Evolutionary conservation across 2,329 filamentous ascomycete species (phyloP).

Genomic region (Stachybotrys echinatus): DNA sequence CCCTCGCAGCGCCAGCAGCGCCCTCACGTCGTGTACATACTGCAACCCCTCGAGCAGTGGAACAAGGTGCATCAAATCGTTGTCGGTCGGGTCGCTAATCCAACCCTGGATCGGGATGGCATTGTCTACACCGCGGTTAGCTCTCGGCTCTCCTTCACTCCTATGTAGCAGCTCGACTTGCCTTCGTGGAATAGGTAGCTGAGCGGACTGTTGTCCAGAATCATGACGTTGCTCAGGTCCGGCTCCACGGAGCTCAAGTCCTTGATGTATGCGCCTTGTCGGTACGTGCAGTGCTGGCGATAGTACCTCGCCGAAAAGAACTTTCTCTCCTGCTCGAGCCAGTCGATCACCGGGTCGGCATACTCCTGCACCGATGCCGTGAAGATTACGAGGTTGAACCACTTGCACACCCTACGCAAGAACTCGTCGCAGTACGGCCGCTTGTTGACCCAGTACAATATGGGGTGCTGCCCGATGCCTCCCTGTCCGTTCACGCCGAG

Average conservation of each 20-base stretch:
- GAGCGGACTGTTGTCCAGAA: slow-evolving; percentile 95
- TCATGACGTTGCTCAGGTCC: slow-evolving; percentile 97
- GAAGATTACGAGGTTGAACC: slow-evolving; percentile 96
- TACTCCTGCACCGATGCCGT: slow-evolving; percentile 98
- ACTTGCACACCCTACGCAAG: slow-evolving; percentile 84
- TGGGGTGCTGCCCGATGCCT: slow-evolving; percentile 74
- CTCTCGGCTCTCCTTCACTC: neutral
- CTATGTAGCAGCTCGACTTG: slow-evolving; percentile 35
- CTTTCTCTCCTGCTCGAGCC: slow-evolving; percentile 93
- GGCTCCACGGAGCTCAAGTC: slow-evolving; percentile 94
- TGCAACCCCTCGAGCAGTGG: slow-evolving; percentile 91
- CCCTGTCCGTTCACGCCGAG: slow-evolving; percentile 66
- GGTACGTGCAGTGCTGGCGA: slow-evolving; percentile 91
- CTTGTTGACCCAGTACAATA: slow-evolving; percentile 98
- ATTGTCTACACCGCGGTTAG: slow-evolving; percentile 62
- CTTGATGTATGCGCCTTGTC: slow-evolving; percentile 97
- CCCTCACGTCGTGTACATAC: slow-evolving; percentile 93
- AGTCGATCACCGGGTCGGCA: slow-evolving; percentile 97
- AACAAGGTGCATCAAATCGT: slow-evolving; percentile 86
- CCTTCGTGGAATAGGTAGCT: slow-evolving; percentile 99
- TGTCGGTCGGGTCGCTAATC: slow-evolving; percentile 98
- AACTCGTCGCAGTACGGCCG: slow-evolving; percentile 96
- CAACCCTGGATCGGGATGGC: slow-evolving; percentile 98
- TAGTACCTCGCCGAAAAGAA: slow-evolving; percentile 94
- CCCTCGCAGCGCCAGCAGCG: slow-evolving; percentile 79